Percentiles rank a stretch among this genome's conserved stretches.
These are phyloP conservation scores for Lodderomyces oxycetoniae DNA, from an alignment of 1,139 yeast genomes.

Conservation along the genomic window DNA sequence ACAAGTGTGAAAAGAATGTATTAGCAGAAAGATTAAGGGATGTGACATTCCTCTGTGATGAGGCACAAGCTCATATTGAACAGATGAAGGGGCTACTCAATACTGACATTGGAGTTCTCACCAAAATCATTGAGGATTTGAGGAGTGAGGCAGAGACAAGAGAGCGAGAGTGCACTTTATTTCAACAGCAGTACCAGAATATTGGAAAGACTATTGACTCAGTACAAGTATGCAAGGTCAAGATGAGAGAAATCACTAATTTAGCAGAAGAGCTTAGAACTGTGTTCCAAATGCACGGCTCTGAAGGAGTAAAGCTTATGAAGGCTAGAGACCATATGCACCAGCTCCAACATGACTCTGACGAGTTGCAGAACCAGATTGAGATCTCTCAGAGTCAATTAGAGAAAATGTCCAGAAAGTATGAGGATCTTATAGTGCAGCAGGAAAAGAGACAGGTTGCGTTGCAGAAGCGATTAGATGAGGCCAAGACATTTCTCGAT, in stretches of 20 bases:
- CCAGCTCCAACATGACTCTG: constrained; percentile 39
- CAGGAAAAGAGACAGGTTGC: constrained; percentile 43
- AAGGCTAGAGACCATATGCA: constrained; percentile 46
- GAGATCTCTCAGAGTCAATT: constrained; percentile 51
- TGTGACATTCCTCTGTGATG: constrained; percentile 44
- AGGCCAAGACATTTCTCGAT: constrained; percentile 44
- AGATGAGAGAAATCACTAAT: constrained; percentile 46
- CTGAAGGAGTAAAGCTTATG: constrained; percentile 33
- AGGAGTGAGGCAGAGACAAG: constrained; percentile 43
- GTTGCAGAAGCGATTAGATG: constrained; percentile 42
- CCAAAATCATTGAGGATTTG: constrained; percentile 54
- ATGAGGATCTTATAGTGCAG: constrained; percentile 45
- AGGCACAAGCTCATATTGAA: constrained; percentile 60
- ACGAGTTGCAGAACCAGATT: constrained; percentile 48
- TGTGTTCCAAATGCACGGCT: constrained; percentile 48
- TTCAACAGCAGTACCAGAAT: constrained; percentile 49
- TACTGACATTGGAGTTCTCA: constrained; percentile 57
- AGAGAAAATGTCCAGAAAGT: constrained; percentile 50
- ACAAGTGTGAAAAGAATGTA: constrained; percentile 57
- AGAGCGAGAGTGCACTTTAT: constrained; percentile 32
- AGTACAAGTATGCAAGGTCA: constrained; percentile 51
- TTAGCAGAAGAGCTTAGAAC: constrained; percentile 54
- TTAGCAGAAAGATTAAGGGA: constrained; percentile 55
- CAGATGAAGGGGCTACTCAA: constrained; percentile 56
- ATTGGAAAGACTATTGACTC: constrained; percentile 56